phyloP scores from a whole-genome alignment of 805 yeast species.

The Zygosaccharomyces bailii region DNA sequence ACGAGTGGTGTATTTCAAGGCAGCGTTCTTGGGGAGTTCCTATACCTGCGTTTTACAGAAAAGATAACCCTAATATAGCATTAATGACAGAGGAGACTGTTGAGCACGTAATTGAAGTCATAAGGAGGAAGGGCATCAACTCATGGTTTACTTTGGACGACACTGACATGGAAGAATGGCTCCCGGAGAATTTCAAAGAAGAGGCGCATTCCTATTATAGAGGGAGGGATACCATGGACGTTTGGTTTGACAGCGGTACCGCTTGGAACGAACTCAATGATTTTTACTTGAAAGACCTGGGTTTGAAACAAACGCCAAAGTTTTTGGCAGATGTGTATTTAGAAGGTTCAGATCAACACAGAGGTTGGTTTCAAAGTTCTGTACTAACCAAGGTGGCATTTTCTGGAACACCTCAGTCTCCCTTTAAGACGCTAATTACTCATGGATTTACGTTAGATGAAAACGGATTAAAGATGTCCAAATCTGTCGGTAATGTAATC shows the following conservation, averaged over 20 bases:
- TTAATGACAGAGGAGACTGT: constrained; percentile 56
- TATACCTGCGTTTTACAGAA: constrained; percentile 75
- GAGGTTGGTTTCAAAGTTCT: constrained; percentile 99
- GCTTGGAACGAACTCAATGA: constrained; percentile 60
- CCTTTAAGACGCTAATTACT: constrained; percentile 74
- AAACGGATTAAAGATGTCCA: constrained; percentile 87
- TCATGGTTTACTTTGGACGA: constrained; percentile 71
- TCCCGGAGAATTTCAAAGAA: constrained; percentile 52
- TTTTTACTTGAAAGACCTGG: constrained; percentile 38
- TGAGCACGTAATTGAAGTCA: constrained; percentile 51
- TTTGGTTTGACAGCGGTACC: constrained; percentile 97
- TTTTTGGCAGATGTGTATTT: constrained; percentile 76
- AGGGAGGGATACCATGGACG: constrained; percentile 94
- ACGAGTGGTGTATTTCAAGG: constrained; percentile 97
- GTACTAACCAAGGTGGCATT: constrained; percentile 69
- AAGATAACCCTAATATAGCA: constrained; percentile 55
- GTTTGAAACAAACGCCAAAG: constrained; percentile 37
- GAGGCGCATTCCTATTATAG: constrained; percentile 48
- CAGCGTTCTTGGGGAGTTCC: constrained; percentile 99
- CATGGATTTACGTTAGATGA: constrained; percentile 93
- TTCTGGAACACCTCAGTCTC: constrained; percentile 42
- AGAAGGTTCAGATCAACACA: constrained; percentile 97
- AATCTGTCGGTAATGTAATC: constrained; percentile 81
- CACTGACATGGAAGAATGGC: constrained; percentile 50
- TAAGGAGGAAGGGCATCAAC: constrained; percentile 62